These are phyloP conservation scores for Ustilago esculenta DNA, from an alignment of 1,284 basidiomycete species.

Conservation along the genomic window DNA sequence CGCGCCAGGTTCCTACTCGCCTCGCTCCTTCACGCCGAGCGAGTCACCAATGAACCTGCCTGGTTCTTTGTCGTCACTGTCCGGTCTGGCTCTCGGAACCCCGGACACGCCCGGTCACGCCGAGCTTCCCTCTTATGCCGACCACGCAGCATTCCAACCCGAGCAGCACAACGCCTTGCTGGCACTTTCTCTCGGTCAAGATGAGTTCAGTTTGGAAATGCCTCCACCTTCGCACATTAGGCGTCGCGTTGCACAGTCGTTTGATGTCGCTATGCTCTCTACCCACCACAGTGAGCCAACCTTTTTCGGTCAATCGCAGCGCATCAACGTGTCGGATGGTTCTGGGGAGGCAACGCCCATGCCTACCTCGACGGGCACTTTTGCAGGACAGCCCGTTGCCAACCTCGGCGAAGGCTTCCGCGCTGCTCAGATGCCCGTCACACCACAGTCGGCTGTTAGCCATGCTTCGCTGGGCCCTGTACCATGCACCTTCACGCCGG, in stretches of 20 bases:
- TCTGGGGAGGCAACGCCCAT: conserved; percentile 52
- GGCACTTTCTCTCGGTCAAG: conserved; percentile 38
- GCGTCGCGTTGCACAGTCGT: conserved; percentile 41
- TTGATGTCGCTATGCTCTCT: conserved; percentile 43
- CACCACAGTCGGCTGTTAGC: conserved; percentile 16
- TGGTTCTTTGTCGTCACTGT: conserved; percentile 39
- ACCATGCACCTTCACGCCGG: conserved; percentile 38
- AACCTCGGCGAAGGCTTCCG: conserved; percentile 45
- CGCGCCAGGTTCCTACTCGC: conserved; percentile 30
- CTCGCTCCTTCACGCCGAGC: conserved; percentile 39
- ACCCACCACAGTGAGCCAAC: conserved; percentile 12
- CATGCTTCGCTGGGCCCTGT: conserved; percentile 35
- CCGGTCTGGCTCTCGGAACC: conserved; percentile 42
- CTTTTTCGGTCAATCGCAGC: conserved; percentile 6
- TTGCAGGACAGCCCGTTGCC: conserved; percentile 35
- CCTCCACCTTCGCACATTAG: conserved; percentile 31
- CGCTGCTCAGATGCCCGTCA: conserved; percentile 32
- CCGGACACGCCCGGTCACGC: conserved; percentile 23
- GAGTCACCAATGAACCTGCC: conserved; percentile 44
- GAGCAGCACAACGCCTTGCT: conserved; percentile 46
- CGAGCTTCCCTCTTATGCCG: conserved; percentile 18
- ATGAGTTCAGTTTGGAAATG: conserved; percentile 35
- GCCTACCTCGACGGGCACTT: conserved; percentile 44
- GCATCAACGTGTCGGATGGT: conserved; percentile 41
- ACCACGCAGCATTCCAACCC: conserved; percentile 27